phyloP scores from a whole-genome alignment of 2,329 filamentous ascomycete genomes.

The Ophiostoma triangulosporum region DNA sequence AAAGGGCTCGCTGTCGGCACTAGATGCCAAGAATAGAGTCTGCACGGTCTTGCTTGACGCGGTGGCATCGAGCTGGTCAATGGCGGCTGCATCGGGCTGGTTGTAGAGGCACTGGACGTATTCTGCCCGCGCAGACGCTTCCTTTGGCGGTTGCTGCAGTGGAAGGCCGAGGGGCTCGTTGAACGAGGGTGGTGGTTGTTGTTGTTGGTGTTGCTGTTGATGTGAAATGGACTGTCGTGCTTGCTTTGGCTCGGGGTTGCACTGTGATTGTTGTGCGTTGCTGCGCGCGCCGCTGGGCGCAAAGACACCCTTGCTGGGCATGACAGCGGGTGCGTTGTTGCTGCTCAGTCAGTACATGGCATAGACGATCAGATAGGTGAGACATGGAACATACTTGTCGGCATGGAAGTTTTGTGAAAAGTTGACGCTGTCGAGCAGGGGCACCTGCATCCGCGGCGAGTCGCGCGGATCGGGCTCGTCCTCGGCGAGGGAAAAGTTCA shows the following conservation, averaged over 20 bases:
- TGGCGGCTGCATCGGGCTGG: slow-evolving; percentile 38
- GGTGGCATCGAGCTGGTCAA: slow-evolving; percentile 45
- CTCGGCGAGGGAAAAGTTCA: slow-evolving; percentile 49
- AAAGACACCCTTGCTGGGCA: slow-evolving; percentile 7
- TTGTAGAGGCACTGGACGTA: slow-evolving; percentile 43
- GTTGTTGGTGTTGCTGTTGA: too few species aligned
- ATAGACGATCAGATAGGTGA: too few species aligned
- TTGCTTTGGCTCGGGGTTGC: slow-evolving; percentile 5
- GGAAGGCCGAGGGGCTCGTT: slow-evolving; percentile 1
- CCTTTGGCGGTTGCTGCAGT: slow-evolving; percentile 14
- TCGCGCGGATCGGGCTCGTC: slow-evolving; percentile 38
- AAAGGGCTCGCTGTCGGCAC: slow-evolving; percentile 36
- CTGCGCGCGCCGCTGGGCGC: not conserved
- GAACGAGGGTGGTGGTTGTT: too few species aligned
- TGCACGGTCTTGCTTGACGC: slow-evolving; percentile 44
- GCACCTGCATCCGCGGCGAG: slow-evolving; percentile 31
- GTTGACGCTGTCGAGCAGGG: slow-evolving; percentile 34
- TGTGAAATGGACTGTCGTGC: slow-evolving; percentile 2
- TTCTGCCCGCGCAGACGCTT: not conserved
- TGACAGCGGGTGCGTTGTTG: not conserved
- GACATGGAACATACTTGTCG: slow-evolving; percentile 34
- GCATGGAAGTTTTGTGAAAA: slow-evolving; percentile 31
- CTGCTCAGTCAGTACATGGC: not conserved
- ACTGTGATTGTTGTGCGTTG: not conserved
- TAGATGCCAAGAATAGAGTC: slow-evolving; percentile 46